Evolutionary conservation across 129 eudicot genomes (phyloP), one percentile per base, ranked within the genome.

Genomic region (Flaveria robusta): DNA sequence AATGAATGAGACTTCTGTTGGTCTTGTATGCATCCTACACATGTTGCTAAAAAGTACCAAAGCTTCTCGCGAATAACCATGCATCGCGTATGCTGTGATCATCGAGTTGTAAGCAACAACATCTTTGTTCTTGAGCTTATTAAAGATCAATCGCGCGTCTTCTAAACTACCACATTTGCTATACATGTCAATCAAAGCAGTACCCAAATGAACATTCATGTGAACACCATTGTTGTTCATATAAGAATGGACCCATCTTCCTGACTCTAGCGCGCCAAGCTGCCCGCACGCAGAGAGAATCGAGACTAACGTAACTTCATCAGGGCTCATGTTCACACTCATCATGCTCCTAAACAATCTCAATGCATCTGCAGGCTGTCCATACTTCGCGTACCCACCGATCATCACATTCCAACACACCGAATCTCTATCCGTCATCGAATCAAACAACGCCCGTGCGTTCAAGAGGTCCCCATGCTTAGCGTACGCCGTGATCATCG

Each of bases 361-460:
- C 78, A 93, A 79, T 6, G 97, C 93, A 19, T 93, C 96, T 14
- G 60, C 86, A 12, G 88, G 82, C 74, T 83, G 84, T 49, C 90
- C 90, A 20, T 84, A 86, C 51, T 91, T 89, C 4, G 80, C 84
- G 39, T 88, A 91, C 79, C 93, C 98, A 70, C 90, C 93, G 56
- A 93, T 91, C 87, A 91, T 88, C 81, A 91, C 98, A 42, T 85
- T 93, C 98, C 98, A 94, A 74, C 87, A 85, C 31, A 93, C 96
- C 0, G 76, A 78, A 75, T 93, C 98, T 41, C 81, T 85, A 75
- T 84, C 88, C 6, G 37, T 77, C 88, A 85, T 78, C 68, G 20
- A 84, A 79, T 93, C 89, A 79, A 93, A 93, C 88, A 93, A 39
- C 1, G 9, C 63, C 26, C 89, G 79, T 0, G 97, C 98, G 19